Base-by-base conservation (phyloP, 805 yeast genomes). In the Wickerhamomyces canadensis region DNA sequence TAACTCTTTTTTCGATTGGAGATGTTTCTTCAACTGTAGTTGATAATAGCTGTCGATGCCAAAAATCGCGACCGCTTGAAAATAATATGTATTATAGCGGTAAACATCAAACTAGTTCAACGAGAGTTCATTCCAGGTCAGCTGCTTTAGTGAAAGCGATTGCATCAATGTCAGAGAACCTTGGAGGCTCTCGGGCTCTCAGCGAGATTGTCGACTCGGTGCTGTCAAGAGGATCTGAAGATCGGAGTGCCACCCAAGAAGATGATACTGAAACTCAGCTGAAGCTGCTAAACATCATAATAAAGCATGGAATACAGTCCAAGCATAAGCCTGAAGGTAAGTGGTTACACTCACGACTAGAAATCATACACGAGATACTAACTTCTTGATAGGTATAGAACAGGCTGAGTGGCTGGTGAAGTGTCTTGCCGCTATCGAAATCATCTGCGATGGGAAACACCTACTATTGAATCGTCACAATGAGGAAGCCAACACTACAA, bases 381-480 rank as follows among this genome's bases (percentile, higher is more conserved):
- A 5, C 17, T 6, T 6, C 27, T 12, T n/a, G n/a, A 12, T 26
- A 33, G 41, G 37, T 3, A 35, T 22, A 3, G 28, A 38, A 10
- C 36, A 38, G 11, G 2, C 35, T 2, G 31, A 26, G 6, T 53
- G 57, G 55, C 27, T 43, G 4, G n/a, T 23, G 17, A 40, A 39
- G 15, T 51, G 52, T 21, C 34, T 54, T 7, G 16, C 38, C 9
- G 54, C 57, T 5, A 29, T 52, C 4, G 56, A 54, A 16, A 37
- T 48, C 14, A 45, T 52, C 4, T 41, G 51, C 28, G 51, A 47
- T 13, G 38, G 34, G 29, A 37, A 40, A 3, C 57, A 57, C 3
- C 26, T 43, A 13, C 22, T 52, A 8, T 34, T 54, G 14, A 50
- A 48, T 35, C 41, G 40, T 4, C 40, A 28, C 4, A 36, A 38